phyloP scores from a whole-genome alignment of 495 filamentous ascomycete genomes.

The Daldinia childiae region DNA sequence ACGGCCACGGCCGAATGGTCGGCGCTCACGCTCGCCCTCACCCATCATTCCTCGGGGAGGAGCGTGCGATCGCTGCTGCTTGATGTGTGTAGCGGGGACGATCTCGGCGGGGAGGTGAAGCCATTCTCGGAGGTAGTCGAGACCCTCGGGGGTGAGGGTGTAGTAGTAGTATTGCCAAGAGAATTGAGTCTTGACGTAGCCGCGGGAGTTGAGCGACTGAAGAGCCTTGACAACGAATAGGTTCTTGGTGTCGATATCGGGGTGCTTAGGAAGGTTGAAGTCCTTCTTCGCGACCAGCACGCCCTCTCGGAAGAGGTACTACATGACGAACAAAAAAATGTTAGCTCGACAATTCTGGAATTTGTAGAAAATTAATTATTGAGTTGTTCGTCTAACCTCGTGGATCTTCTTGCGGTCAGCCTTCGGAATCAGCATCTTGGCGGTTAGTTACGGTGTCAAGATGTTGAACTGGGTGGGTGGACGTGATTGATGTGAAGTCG shows the following conservation, averaged over 20 bases:
- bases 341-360: slow-evolving; percentile 45
- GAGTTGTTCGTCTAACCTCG: slow-evolving; percentile 58
- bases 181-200: slow-evolving; percentile 99
- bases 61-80: slow-evolving; percentile 98
- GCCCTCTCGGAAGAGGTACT: slow-evolving; percentile 99
- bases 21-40: slow-evolving; percentile 84
- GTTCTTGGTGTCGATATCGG: slow-evolving; percentile 98
- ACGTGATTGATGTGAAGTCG: slow-evolving; percentile 44
- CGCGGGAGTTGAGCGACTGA: slow-evolving; percentile 97
- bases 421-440: slow-evolving; percentile 96
- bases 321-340: slow-evolving; percentile 35
- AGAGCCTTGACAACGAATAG: slow-evolving; percentile 97
- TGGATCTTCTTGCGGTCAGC: slow-evolving; percentile 99
- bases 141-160: slow-evolving; percentile 98
- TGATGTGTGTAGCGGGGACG: slow-evolving; percentile 99
- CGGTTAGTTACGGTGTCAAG: slow-evolving; percentile 60
- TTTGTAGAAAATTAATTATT: slow-evolving; percentile 10
- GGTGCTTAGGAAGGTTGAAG: slow-evolving; percentile 92
- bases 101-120: slow-evolving; percentile 99
- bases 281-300: slow-evolving; percentile 99
- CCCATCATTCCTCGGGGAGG: slow-evolving; percentile 98
- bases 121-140: slow-evolving; percentile 99
- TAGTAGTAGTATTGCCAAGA: slow-evolving; percentile 99
- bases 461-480: slow-evolving; percentile 49
- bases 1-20: slow-evolving; percentile 69